Evolutionary conservation across 495 filamentous ascomycete genomes (phyloP).

Genomic region (Talaromyces trachyspermus): DNA sequence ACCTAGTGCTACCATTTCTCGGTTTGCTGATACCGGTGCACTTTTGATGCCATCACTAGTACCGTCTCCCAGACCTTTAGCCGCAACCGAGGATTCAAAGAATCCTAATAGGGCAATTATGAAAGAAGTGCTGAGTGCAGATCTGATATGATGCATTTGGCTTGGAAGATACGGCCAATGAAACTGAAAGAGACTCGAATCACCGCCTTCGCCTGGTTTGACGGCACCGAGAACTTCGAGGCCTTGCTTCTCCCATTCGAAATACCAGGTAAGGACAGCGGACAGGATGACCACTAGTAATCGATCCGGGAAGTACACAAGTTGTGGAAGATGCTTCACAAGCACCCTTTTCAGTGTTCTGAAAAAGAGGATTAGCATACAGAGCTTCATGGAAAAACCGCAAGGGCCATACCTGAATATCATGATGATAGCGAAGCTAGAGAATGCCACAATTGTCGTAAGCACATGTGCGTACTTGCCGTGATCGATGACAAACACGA

Average conservation of each 20-base stretch:
- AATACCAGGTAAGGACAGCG: constrained; percentile 68
- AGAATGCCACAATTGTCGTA: constrained; percentile 65
- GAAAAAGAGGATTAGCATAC: constrained; percentile 8
- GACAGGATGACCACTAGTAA: constrained; percentile 86
- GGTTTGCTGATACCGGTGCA: constrained; percentile 79
- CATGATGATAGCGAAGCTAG: constrained; percentile 86
- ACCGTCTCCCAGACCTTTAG: constrained; percentile 72
- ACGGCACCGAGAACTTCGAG: constrained; percentile 79
- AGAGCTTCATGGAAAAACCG: too few species aligned
- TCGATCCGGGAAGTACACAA: constrained; percentile 88
- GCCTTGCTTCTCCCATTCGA: constrained; percentile 73
- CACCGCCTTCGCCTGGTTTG: constrained; percentile 51
- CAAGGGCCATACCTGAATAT: constrained; percentile 72
- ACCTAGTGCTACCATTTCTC: constrained; percentile 89
- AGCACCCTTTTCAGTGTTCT: constrained; percentile 76
- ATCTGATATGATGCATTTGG: constrained; percentile 73
- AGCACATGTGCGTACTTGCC: constrained; percentile 57
- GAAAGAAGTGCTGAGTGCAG: constrained; percentile 85
- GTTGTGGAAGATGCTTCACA: constrained; percentile 69
- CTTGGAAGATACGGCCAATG: constrained; percentile 73
- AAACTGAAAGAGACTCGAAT: constrained; percentile 59
- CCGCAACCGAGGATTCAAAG: constrained; percentile 97
- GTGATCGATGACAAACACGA: constrained; percentile 69
- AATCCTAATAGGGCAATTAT: constrained; percentile 92
- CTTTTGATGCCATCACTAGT: constrained; percentile 56